Base-by-base conservation (phyloP, 1,139 yeast species). In the Pichia sp. region DNA sequence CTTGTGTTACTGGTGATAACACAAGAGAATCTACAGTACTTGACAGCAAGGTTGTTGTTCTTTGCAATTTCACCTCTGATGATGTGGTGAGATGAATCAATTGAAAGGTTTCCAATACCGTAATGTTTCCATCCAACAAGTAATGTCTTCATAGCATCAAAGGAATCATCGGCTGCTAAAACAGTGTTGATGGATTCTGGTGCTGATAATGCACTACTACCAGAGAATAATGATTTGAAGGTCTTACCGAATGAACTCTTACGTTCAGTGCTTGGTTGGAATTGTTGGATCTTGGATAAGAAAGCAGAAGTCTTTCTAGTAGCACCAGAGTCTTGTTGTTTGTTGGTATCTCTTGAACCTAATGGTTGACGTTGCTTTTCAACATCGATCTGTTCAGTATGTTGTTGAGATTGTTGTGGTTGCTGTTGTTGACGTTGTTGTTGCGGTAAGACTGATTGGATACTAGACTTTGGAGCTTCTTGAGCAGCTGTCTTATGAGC, bases 51-150 rank as follows among this genome's bases (percentile, higher is more conserved):
- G 1, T 83, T 72, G 63, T 84, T 84, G 52, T 75, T 71, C 54
- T 77, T 81, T 2, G 87, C 72, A 39, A 85, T 75, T 19, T 78
- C 73, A 41, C 89, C 91, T 20, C 76, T 75, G 34, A 85, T 72
- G 34, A 70, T 70, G 56, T 68, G 67, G 9, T 71, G 67, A 15
- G 70, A 65, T 35, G 71, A 69, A 56, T 75, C 77, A 45, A 77
- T 68, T 42, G 68, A 69, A 53, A 85, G 72, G 51, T 79, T 75
- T 56, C 76, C 79, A 60, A 85, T 67, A 9, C 93, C 91, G 59
- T 84, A 84, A 54, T 77, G 79, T 15, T 81, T 75, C 93, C 93
- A 85, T 12, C 85, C 80, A 44, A 67, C 71, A 57, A 85, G 69
- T 51, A 84, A 73, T 34, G 86, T 80, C 63, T 71, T 76, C 57